A percentile compares a stretch with the other conserved stretches of the same genome.
phyloP scores from a whole-genome alignment of 2,329 filamentous ascomycete species.

The Rutstroemia sydowiana region DNA sequence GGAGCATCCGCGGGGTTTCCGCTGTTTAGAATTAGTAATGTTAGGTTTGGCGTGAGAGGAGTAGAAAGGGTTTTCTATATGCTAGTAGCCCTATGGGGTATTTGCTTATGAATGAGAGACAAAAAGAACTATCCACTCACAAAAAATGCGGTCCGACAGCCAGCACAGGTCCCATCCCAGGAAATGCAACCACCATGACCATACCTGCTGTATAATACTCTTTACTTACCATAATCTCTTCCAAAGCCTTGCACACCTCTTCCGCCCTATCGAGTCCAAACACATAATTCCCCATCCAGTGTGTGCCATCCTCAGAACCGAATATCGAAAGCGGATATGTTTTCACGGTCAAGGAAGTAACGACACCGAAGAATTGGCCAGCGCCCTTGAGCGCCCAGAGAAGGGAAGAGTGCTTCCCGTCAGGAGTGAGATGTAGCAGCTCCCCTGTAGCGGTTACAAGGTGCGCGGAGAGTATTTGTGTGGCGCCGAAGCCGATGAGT shows the following conservation, averaged over 20 bases:
- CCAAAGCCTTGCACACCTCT: not conserved
- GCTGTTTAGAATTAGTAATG: no score
- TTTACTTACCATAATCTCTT: not conserved
- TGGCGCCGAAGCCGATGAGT: not conserved
- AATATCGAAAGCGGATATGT: not conserved
- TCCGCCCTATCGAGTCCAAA: not conserved
- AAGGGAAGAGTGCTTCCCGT: not conserved
- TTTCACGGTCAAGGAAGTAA: not conserved
- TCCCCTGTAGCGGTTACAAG: not conserved
- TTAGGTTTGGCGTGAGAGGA: no score
- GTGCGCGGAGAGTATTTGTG: not conserved
- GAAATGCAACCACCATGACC: not conserved
- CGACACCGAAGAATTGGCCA: not conserved
- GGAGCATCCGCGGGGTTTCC: not conserved
- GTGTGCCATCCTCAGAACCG: not conserved
- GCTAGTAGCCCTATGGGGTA: no score
- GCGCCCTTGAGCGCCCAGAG: not conserved
- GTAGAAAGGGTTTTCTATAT: no score
- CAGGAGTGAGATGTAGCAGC: not conserved
- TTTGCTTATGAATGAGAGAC: no score
- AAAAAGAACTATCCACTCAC: no score
- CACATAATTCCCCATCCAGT: not conserved
- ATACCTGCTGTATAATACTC: not conserved
- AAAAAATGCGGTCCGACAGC: not conserved
- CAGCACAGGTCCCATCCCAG: not conserved